phyloP scores from a whole-genome alignment of 192 early-diverging fungal species.

The Kappamyces sp. region DNA sequence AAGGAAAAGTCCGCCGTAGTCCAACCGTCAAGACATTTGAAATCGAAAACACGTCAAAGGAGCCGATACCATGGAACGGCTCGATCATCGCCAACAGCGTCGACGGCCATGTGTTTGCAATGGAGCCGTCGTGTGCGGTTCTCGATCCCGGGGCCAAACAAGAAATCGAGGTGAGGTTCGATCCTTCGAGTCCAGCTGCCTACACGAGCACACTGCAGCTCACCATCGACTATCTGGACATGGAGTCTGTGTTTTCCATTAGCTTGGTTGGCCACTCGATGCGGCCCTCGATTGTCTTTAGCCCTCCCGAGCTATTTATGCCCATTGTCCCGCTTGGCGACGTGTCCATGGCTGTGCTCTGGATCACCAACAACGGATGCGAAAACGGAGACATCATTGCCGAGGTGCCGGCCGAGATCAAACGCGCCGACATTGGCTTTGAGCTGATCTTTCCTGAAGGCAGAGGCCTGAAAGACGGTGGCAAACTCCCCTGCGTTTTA shows the following conservation, averaged over 20 bases:
- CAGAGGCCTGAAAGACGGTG: slow-evolving; percentile 44
- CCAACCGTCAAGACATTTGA: not conserved
- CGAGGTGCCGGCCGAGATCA: slow-evolving; percentile 19
- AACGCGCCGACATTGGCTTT: slow-evolving; percentile 11
- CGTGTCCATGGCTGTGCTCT: slow-evolving; percentile 30
- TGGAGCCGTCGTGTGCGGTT: slow-evolving; percentile 35
- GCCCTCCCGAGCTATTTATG: slow-evolving; percentile 46
- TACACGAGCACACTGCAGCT: slow-evolving; percentile 31
- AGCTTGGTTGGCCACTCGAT: slow-evolving; percentile 33
- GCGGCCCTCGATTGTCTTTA: slow-evolving; percentile 44
- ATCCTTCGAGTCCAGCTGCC: slow-evolving; percentile 29
- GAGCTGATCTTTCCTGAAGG: slow-evolving; percentile 49
- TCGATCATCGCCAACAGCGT: slow-evolving; percentile 13
- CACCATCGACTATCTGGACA: slow-evolving; percentile 34
- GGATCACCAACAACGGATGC: slow-evolving; percentile 47
- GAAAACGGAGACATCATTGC: slow-evolving; percentile 42
- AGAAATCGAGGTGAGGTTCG: slow-evolving; percentile 31
- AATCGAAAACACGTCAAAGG: not conserved
- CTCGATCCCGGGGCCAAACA: slow-evolving; percentile 25
- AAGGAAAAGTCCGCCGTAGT: not conserved
- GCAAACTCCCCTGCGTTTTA: slow-evolving; percentile 35
- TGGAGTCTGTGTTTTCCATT: slow-evolving; percentile 31
- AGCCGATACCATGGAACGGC: not conserved
- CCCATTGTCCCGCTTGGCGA: slow-evolving; percentile 33
- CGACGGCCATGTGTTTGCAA: slow-evolving; percentile 33